phyloP scores from a whole-genome alignment of 2,329 filamentous ascomycete species.

The Pyrenochaeta sp. region DNA sequence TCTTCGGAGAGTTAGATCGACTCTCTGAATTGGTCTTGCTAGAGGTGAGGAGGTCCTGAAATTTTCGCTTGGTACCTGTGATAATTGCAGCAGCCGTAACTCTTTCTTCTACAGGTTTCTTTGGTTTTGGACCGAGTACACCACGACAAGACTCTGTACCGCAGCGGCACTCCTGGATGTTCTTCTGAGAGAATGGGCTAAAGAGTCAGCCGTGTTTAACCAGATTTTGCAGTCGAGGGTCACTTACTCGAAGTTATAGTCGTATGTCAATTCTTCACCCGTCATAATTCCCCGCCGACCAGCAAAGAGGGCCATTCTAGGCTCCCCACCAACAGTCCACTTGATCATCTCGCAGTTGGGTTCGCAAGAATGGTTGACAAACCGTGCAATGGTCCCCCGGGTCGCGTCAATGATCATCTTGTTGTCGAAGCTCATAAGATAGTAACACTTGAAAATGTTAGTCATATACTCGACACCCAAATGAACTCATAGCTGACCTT shows the following conservation, averaged over 20 bases:
- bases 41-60: constrained; percentile 39
- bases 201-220: constrained; percentile 11
- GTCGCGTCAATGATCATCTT: constrained; percentile 99
- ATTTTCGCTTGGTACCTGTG: constrained; percentile 46
- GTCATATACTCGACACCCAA: neutral
- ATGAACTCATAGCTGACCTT: constrained; percentile 66
- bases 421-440: constrained; percentile 98
- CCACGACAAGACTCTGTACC: constrained; percentile 69
- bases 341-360: constrained; percentile 99
- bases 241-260: constrained; percentile 77
- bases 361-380: constrained; percentile 97
- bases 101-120: constrained; percentile 54
- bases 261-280: constrained; percentile 95
- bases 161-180: constrained; percentile 70
- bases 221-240: neutral
- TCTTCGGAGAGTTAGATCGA: constrained; percentile 39
- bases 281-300: constrained; percentile 90
- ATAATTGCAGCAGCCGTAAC: constrained; percentile 39
- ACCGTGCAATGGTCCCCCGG: constrained; percentile 92
- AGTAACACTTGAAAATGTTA: constrained; percentile 76
- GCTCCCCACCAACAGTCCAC: constrained; percentile 92
- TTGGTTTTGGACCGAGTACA: constrained; percentile 65
- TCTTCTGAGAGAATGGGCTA: constrained; percentile 62
- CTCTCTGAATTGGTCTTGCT: constrained; percentile 30
- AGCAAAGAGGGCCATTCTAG: constrained; percentile 95